A percentile compares a stretch with the other conserved stretches of the same genome.
phyloP scores from a whole-genome alignment of 139 green algal genomes.

The Chara braunii region DNA sequence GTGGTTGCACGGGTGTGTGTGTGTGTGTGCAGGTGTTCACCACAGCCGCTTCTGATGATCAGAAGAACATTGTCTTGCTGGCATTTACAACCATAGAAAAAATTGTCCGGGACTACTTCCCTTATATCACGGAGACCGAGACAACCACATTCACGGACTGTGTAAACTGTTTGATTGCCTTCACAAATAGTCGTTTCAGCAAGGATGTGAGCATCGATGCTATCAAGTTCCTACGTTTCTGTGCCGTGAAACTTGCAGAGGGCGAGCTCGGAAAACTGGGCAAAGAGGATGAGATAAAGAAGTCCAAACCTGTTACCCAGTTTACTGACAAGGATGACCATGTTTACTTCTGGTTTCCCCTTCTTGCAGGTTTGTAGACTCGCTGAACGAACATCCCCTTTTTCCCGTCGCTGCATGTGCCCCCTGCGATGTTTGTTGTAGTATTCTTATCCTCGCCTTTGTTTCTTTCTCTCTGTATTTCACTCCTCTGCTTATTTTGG shows the following conservation, averaged over 20 bases:
- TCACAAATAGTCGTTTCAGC: constrained; percentile 93
- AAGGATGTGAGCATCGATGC: constrained; percentile 88
- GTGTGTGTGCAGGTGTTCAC: constrained; percentile 70
- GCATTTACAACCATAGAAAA: constrained; percentile 81
- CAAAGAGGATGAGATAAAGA: background rate
- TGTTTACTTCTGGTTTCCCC: constrained; percentile 98
- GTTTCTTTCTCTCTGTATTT: too few relatives aligned
- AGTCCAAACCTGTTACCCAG: background rate
- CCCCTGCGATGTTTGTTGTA: too few relatives aligned
- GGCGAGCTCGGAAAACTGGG: constrained; percentile 72
- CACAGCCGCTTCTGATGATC: constrained; percentile 62
- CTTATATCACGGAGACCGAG: constrained; percentile 95
- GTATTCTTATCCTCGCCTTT: too few relatives aligned
- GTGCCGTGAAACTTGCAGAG: constrained; percentile 88
- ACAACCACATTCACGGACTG: constrained; percentile 95
- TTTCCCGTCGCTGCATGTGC: too few relatives aligned
- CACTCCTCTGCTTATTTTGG: too few relatives aligned
- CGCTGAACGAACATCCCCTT: background rate
- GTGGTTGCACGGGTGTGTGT: background rate
- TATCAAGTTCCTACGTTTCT: constrained; percentile 96
- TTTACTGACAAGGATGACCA: constrained; percentile 85
- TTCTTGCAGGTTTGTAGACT: constrained; percentile 63
- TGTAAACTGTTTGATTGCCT: constrained; percentile 99
- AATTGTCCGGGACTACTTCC: constrained; percentile 96
- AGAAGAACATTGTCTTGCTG: constrained; percentile 41